Base-by-base conservation (phyloP, 768 basidiomycete genomes). In the Trametes meyenii region DNA sequence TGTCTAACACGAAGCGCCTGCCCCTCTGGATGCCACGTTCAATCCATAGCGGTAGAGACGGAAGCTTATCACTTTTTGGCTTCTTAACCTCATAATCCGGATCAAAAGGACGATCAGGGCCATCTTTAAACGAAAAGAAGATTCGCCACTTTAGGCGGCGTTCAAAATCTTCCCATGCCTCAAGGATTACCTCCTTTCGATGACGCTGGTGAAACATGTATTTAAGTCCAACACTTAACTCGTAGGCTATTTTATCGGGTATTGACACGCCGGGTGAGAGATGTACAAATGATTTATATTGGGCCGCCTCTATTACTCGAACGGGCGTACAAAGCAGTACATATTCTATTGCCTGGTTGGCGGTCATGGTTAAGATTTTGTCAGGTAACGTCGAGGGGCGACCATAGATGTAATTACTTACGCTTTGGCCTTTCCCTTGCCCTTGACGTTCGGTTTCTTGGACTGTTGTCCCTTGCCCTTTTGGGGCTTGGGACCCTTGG, bases 51-150 rank as follows among this genome's bases (percentile, higher is more conserved):
- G 43, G 43, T n/a, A 44, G 8, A 17, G 17, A 1, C 1, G 43
- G 43, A 3, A 6, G 6, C 8, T 38, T 44, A 45, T 57, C 45
- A 57, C n/a, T 45, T 2, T 29, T 55, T 43, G 11, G 12, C 19
- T 43, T 11, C 6, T 42, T 29, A 7, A 57, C 44, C 21, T 57
- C 40, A 24, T 57, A 57, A n/a, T 57, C 55, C 39, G 55, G 55
- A 48, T 57, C 55, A 48, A 33, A 57, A 1, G 29, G 40, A 7
- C 19, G n/a, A 49, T 57, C 21, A 10, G 21, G 43, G 17, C 55
- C 55, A 13, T 57, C 19, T 19, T 57, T 29, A 21, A 57, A 43
- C 5, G 45, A n/a, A 21, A 57, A 57, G 21, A 36, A 43, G 14
- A 57, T 33, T 19, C 26, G n/a, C 44, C 45, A 57, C 19, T 17